Base-by-base conservation (phyloP, 495 filamentous ascomycete species). In the Gamarada debralockiae region DNA sequence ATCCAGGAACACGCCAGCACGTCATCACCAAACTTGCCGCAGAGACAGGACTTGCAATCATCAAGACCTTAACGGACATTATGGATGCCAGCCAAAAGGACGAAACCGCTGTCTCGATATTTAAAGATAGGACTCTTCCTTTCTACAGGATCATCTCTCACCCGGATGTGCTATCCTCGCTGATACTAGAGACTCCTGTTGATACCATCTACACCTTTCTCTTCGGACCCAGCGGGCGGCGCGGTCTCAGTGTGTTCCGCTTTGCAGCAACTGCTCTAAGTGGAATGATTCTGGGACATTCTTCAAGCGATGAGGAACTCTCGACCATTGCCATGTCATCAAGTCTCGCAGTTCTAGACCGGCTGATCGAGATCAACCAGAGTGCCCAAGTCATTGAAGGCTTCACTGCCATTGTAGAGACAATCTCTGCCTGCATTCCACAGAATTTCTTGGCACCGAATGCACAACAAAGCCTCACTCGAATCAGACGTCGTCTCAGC, bases 141-240 rank as follows among this genome's bases (percentile, higher is more conserved):
- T 81, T 85, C 52, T 65, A 82, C 34, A 60, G 65, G 46, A 72
- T 68, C 15, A 69, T 86, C 40, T 70, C 78, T 15, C 68, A 80
- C 58, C 67, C 69, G 2, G 67, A 77, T 20, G 71, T 85, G 6
- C 56, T 77, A 14, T 64, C 69, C 6, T 84, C 82, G 0, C 59
- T 78, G 24, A 65, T 82, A 2, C 59, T 84, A 4, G 80, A 85
- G 54, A 70, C 68, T 31, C 61, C 72, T 5, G 69, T 84, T 29
- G 75, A 66, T 18, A 81, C 73, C 2, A 80, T 86, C 27, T 82
- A 77, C 62, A 81, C 73, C 48, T 71, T 73, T 55, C 56, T 86
- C 15, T 82, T 70, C 52, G 80, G 82, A 18, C 57, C 65, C 13
- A 60, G 52, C 42, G 81, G 82, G 17, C 64, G 63, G 12, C 68